Conservation (phyloP, 192 early-diverging fungal genomes). For the Gaertneriomyces sp. region DNA sequence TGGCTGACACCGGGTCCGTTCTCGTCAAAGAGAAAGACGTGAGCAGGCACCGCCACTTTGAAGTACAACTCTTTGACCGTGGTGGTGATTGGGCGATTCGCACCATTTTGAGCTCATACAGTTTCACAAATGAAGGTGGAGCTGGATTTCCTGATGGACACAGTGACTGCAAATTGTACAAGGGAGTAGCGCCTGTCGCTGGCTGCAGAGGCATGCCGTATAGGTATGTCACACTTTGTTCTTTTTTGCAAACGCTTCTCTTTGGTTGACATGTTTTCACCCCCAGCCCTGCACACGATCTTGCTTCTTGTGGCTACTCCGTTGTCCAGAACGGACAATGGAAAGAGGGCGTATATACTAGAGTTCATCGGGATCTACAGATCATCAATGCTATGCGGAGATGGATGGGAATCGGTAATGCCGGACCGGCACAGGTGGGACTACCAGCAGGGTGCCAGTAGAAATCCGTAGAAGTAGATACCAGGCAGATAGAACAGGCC, state of each 20-base stretch:
- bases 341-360: no score
- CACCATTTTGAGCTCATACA: conserved; percentile 7
- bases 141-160: neutral
- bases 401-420: no score
- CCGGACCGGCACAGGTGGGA: no score
- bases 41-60: conserved; percentile 21
- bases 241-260: neutral
- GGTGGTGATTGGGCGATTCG: conserved; percentile 29
- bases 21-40: conserved; percentile 33
- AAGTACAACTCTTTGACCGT: conserved; percentile 22
- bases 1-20: conserved; percentile 28
- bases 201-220: neutral
- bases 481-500: no score
- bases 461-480: no score
- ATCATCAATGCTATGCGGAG: no score
- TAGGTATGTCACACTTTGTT: neutral
- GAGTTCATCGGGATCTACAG: no score
- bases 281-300: no score
- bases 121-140: neutral
- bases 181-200: neutral
- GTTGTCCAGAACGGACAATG: no score
- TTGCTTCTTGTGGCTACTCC: no score
- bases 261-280: neutral
- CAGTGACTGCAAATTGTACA: neutral
- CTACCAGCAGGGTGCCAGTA: no score